phyloP scores from a whole-genome alignment of 768 basidiomycete species.

The Russula abietina region DNA sequence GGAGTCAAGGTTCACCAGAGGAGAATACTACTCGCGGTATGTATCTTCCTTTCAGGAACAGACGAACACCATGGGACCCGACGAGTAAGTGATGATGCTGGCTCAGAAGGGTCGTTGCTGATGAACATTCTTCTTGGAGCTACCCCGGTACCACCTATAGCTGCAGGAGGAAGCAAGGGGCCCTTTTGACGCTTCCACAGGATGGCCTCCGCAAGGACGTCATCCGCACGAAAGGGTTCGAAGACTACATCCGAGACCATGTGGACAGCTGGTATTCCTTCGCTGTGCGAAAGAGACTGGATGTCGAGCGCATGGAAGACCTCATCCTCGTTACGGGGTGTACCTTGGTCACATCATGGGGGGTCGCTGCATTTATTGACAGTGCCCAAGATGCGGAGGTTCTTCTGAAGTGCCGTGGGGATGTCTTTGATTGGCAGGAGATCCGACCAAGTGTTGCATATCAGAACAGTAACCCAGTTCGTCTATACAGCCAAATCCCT shows the following conservation, averaged over 20 bases:
- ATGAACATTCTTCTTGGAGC: background rate
- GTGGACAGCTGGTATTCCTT: background rate
- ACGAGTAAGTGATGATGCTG: background rate
- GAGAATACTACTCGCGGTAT: background rate
- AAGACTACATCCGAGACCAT: constrained; percentile 7
- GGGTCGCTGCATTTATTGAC: background rate
- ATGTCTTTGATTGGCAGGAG: background rate
- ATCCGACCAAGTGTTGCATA: background rate
- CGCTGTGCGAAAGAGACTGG: background rate
- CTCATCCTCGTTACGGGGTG: constrained; percentile 15
- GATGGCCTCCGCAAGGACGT: constrained; percentile 1
- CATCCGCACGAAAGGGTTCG: constrained; percentile 6
- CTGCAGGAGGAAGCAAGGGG: background rate
- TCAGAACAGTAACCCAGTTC: background rate
- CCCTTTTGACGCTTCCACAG: background rate
- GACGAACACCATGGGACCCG: background rate
- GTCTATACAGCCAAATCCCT: background rate
- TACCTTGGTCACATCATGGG: constrained; percentile 7
- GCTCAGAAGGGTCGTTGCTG: background rate
- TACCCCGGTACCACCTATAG: background rate
- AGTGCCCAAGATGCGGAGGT: background rate
- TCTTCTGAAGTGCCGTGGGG: background rate
- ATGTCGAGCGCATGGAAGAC: constrained; percentile 11
- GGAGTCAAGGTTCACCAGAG: background rate
- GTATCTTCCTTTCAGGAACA: background rate